Base-by-base conservation (phyloP, 106 monocot genomes). In the Narthecium ossifragum region DNA sequence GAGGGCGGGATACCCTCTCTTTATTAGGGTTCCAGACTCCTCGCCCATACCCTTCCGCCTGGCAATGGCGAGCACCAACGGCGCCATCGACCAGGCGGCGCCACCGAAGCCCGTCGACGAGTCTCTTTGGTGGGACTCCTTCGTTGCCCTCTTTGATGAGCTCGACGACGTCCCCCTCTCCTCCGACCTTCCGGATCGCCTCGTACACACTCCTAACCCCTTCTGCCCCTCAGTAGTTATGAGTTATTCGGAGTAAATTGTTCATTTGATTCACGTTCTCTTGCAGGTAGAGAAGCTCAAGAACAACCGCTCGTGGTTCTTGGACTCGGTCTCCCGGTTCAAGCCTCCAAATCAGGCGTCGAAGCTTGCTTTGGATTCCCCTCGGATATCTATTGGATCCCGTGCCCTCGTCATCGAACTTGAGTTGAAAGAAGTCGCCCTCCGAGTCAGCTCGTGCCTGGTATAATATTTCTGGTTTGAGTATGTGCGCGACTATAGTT, bases 41-140 rank as follows among this genome's bases (percentile, higher is more conserved):
- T 41, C 41, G 41, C 1, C 7, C 17, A 11, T 11, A 41, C 17
- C 41, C 17, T 41, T 17, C 14, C 10, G 41, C 3, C 3, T 7
- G 31, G 41, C 66, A 18, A 56, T 59, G 57, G 66, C 74, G 62
- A 71, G 33, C 39, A 59, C 64, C 55, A 67, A 59, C 8, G 61
- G 37, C 13, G 58, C 70, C 38, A 66, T 65, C 12, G 55, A 55
- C 18, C 60, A 60, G 41, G 60, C 71, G 37, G 51, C 46, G 39
- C 55, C 20, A 21, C 31, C 71, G 30, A 82, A 74, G 54, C 37
- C 34, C 26, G 53, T 82, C 14, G 72, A 86, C 50, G 81, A 69
- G 36, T 81, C 71, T 10, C 76, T 88, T 29, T 93, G 81, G 84
- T 93, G 88, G 88, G 88, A 85, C 28, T 71, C 88, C 38, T 93